Evolutionary conservation across 306 rosid genomes (phyloP).

Genomic region (Dryas alaskensis): DNA sequence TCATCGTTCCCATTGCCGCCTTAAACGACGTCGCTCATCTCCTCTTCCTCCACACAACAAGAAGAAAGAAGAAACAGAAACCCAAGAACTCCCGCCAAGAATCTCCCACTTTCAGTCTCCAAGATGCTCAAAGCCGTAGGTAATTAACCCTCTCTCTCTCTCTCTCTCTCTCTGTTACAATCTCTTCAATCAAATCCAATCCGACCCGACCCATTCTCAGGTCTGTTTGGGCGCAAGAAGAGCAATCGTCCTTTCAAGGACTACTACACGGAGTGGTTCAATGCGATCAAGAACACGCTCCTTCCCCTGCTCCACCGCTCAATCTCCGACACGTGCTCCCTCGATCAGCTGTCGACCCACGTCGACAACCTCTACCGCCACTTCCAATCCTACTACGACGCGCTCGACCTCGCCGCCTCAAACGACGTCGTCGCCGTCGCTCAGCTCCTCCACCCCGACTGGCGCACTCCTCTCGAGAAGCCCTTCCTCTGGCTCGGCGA

Average conservation of each 20-base stretch:
- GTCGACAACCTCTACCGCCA: slow-evolving; percentile 59
- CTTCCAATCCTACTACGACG: slow-evolving; percentile 63
- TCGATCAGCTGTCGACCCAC: slow-evolving; percentile 35
- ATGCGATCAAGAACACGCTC: slow-evolving; percentile 32
- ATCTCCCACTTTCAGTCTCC: neutral
- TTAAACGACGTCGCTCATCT: too few relatives aligned
- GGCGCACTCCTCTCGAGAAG: slow-evolving; percentile 62
- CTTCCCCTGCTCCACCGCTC: slow-evolving; percentile 38
- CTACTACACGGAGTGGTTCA: slow-evolving; percentile 39
- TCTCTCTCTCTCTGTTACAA: neutral
- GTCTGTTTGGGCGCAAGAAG: slow-evolving; percentile 30
- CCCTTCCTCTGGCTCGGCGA: slow-evolving; percentile 81
- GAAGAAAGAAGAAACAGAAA: neutral
- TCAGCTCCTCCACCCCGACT: slow-evolving; percentile 53
- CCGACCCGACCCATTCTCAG: neutral
- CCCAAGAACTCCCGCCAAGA: slow-evolving; percentile 10
- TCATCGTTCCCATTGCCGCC: neutral
- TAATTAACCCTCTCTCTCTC: neutral
- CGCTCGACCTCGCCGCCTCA: slow-evolving; percentile 60
- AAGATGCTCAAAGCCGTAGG: slow-evolving; percentile 25
- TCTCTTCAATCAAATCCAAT: neutral
- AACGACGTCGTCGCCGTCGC: slow-evolving; percentile 38
- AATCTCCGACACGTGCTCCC: slow-evolving; percentile 29
- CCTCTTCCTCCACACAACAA: neutral
- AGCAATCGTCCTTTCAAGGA: slow-evolving; percentile 32